Evolutionary conservation across 495 filamentous ascomycete genomes (phyloP).

Genomic region (Gamarada debralockiae): DNA sequence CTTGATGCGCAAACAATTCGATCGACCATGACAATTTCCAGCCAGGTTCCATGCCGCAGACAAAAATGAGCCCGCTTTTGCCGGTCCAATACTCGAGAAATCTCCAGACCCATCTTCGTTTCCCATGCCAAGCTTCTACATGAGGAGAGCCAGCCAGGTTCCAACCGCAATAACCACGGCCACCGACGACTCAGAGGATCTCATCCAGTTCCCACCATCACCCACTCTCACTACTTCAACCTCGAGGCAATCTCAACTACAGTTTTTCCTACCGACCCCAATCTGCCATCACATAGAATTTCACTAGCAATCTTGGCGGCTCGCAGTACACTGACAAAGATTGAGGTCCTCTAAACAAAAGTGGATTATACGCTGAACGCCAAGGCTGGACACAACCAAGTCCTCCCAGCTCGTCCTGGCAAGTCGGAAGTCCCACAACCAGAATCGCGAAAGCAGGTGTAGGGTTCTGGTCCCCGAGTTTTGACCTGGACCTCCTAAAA

Average conservation of each 20-base stretch:
- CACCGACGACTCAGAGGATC: too few relatives aligned
- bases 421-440: neutral
- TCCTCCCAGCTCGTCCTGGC: constrained; percentile 35
- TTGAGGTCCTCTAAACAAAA: constrained; percentile 72
- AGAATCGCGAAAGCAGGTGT: neutral
- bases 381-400: constrained; percentile 63
- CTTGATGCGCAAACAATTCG: too few relatives aligned
- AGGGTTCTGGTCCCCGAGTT: neutral
- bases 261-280: constrained; percentile 33
- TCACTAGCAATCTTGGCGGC: constrained; percentile 75
- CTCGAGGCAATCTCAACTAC: constrained; percentile 44
- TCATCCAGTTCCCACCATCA: too few relatives aligned
- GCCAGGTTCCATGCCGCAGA: too few relatives aligned
- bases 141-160: too few relatives aligned
- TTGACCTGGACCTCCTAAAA: neutral
- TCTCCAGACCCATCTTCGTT: too few relatives aligned
- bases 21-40: too few relatives aligned
- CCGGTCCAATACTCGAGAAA: too few relatives aligned
- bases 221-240: too few relatives aligned
- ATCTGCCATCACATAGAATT: constrained; percentile 59
- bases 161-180: too few relatives aligned
- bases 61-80: too few relatives aligned
- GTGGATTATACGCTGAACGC: constrained; percentile 63
- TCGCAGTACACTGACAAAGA: constrained; percentile 59
- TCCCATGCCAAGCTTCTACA: too few relatives aligned